Evolutionary conservation across 2,329 filamentous ascomycete species (phyloP), one percentile per base, ranked within the genome.

Genomic region (Ophiocordyceps robertsii): DNA sequence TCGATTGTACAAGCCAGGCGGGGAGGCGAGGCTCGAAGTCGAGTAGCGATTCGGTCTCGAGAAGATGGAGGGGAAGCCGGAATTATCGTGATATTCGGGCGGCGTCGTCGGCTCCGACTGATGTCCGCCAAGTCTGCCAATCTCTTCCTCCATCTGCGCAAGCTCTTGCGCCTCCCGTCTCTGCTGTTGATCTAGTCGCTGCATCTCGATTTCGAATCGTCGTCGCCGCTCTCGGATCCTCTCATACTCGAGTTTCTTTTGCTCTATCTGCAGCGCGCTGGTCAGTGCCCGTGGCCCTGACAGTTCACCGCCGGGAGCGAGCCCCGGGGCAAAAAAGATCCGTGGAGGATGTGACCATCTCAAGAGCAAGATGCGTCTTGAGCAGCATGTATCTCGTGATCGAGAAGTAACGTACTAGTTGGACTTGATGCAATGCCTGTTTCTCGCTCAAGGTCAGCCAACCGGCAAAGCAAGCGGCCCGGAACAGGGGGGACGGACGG

Each of bases 91-190:
- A 61, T 92, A 90, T 61, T 96, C 92, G 29, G 92, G 92, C 19
- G 92, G 92, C 19, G 92, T 98, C 2, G 92, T 95, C 14, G 92
- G 92, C 65, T 96, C 90, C 53, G 86, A 95, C 58, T 93, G 85
- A 54, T 89, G 84, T 42, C 84, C 84, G 46, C 78, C 70, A 47
- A 71, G 64, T 53, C 71, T 59, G 45, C 72, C 70, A 44, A 93
- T 72, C 52, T 92, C 84, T 52, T 87, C 81, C 55, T 88, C 82
- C 67, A 96, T 84, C 59, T 85, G 80, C 44, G 83, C 79, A 54
- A 94, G 80, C 57, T 95, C 88, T 53, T 83, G 76, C 58, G 89
- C 86, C 57, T 92, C 84, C 47, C 76, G 79, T 48, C 82, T 80
- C 61, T 90, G 84, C 59, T 92, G 83, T 52, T 89, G 74, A 55